These are phyloP conservation scores for Polyporus arcularius DNA, from an alignment of 768 basidiomycete genomes.

Conservation along the genomic window DNA sequence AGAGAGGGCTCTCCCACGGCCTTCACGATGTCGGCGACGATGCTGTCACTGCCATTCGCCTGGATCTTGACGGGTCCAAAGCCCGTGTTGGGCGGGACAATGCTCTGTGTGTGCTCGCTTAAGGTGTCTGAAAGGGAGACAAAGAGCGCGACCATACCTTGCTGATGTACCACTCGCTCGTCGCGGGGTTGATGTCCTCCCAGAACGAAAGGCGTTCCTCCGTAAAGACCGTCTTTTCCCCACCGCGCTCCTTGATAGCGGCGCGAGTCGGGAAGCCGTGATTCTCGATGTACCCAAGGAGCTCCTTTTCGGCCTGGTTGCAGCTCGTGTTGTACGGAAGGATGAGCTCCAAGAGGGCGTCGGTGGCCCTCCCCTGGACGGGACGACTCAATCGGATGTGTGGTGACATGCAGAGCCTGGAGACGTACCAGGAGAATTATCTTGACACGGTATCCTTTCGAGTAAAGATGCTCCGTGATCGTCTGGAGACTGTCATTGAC, in stretches of 20 bases:
- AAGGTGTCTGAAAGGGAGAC: neutral
- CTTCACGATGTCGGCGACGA: neutral
- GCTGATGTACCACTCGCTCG: conserved; percentile 2
- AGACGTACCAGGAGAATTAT: conserved; percentile 1
- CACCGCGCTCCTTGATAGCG: conserved; percentile 3
- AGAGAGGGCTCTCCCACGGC: neutral
- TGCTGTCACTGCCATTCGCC: too few species aligned
- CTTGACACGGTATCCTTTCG: conserved; percentile 1
- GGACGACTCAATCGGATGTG: neutral
- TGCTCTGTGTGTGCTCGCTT: neutral
- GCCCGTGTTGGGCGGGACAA: neutral
- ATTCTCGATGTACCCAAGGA: neutral
- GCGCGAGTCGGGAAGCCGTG: neutral
- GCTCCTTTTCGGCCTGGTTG: conserved; percentile 8
- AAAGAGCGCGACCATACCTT: neutral
- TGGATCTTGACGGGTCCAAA: neutral
- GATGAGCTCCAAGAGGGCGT: conserved; percentile 4
- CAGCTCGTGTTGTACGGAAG: conserved; percentile 2
- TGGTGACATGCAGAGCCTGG: neutral
- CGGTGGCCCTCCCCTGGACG: neutral
- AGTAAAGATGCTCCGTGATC: neutral
- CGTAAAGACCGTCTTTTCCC: neutral
- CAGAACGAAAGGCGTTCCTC: neutral
- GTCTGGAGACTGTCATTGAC: neutral
- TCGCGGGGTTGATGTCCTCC: conserved; percentile 15